A percentile compares a stretch with the other conserved stretches of the same genome.
Evolutionary conservation across 371 early-diverging fungal species (phyloP).

Genomic region (Mortierella sp.): DNA sequence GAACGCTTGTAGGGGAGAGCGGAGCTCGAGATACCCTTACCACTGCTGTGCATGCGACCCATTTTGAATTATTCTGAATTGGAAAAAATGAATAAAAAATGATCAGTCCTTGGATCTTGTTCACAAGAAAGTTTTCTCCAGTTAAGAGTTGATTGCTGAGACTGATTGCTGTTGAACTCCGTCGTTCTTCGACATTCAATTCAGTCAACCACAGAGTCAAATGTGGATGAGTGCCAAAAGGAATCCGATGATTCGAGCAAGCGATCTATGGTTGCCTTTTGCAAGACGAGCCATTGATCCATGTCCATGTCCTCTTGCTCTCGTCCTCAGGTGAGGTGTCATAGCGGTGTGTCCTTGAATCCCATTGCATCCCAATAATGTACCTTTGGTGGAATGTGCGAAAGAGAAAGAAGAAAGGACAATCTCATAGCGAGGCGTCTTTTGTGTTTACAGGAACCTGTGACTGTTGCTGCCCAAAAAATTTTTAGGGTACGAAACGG

Average conservation of each 20-base stretch:
- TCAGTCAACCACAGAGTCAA: too few species aligned
- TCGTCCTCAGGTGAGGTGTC: too few species aligned
- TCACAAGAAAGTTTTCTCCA: neutral
- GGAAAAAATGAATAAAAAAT: neutral
- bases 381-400: conserved; percentile 56
- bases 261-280: too few species aligned
- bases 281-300: too few species aligned
- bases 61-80: conserved; percentile 64
- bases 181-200: too few species aligned
- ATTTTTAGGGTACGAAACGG: too few species aligned
- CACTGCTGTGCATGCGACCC: conserved; percentile 95
- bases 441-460: neutral
- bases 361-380: neutral
- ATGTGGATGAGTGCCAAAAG: neutral
- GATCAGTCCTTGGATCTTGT: neutral
- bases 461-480: neutral
- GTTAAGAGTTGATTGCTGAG: neutral
- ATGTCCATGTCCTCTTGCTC: too few species aligned
- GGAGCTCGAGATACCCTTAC: conserved; percentile 99
- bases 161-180: too few species aligned
- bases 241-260: neutral
- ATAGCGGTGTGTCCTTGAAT: neutral
- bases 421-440: neutral
- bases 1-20: conserved; percentile 99
- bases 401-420: conserved; percentile 39